Percentiles rank a stretch among this genome's conserved stretches.
Conservation (phyloP, 106 monocot genomes). For the Dactylorhiza incarnata region DNA sequence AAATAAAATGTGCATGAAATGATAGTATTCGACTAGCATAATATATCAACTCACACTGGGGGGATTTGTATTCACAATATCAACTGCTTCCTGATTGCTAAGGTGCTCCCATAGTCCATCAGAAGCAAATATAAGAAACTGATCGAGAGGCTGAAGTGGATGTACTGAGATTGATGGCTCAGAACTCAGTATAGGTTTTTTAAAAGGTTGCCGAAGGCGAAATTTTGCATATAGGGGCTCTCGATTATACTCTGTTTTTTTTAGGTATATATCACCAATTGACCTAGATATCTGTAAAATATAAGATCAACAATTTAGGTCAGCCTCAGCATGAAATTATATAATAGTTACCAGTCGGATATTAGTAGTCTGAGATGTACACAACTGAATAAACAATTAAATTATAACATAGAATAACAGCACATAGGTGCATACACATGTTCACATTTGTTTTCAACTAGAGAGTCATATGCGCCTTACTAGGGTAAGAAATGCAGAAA, state of each 20-base stretch:
- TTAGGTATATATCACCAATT: conserved; percentile 24
- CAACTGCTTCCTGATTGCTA: conserved; percentile 26
- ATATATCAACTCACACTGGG: conserved; percentile 19
- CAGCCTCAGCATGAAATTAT: background rate
- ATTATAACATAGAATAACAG: background rate
- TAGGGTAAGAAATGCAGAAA: too few species aligned
- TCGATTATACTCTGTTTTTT: conserved; percentile 22
- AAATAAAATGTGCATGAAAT: background rate
- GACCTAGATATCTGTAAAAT: conserved; percentile 23
- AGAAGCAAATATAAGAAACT: conserved; percentile 28
- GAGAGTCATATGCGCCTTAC: too few species aligned
- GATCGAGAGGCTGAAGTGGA: conserved; percentile 20
- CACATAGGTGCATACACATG: background rate
- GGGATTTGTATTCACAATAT: conserved; percentile 18
- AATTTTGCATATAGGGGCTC: conserved; percentile 25
- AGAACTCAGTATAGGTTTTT: conserved; percentile 21
- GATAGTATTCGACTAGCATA: too few species aligned
- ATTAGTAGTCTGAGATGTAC: background rate
- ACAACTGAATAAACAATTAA: background rate
- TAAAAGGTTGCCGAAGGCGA: conserved; percentile 23
- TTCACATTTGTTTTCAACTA: too few species aligned
- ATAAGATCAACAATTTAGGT: background rate
- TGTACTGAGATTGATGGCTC: conserved; percentile 24
- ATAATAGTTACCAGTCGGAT: background rate
- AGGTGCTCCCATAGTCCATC: conserved; percentile 30